Conservation (phyloP, 2,329 filamentous ascomycete genomes). For the Dactylonectria estremocensis region DNA sequence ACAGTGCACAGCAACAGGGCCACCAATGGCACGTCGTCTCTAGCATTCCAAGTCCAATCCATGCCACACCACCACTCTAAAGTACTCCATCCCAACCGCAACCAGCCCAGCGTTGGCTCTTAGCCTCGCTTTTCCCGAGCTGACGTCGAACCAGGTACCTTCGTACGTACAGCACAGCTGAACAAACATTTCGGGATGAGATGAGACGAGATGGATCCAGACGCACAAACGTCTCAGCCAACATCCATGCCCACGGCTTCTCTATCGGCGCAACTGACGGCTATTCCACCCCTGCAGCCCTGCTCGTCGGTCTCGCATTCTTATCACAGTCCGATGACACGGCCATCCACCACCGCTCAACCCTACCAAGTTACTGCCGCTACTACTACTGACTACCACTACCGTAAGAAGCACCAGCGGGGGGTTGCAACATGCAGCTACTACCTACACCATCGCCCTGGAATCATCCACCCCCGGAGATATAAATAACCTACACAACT, state of each 20-base stretch:
- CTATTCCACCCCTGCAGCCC: neutral
- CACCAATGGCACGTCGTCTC: no score
- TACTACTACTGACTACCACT: neutral
- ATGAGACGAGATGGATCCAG: neutral
- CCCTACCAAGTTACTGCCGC: neutral
- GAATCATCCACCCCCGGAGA: neutral
- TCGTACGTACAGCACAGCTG: neutral
- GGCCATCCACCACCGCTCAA: neutral
- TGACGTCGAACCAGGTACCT: neutral
- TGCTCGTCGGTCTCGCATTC: neutral
- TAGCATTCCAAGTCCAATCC: neutral
- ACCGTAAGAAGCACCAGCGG: neutral
- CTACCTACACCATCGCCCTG: neutral
- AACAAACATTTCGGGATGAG: neutral
- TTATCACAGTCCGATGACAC: neutral
- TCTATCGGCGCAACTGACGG: neutral
- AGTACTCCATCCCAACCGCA: neutral
- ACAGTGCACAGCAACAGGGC: no score
- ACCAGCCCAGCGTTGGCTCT: neutral
- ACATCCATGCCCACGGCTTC: neutral
- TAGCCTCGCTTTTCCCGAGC: neutral
- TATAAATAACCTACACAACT: constrained; percentile 6
- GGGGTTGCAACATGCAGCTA: neutral
- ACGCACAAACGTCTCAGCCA: neutral
- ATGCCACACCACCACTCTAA: neutral